Base-by-base conservation (phyloP, 2,329 filamentous ascomycete species). In the Xylaria hypoxylon region DNA sequence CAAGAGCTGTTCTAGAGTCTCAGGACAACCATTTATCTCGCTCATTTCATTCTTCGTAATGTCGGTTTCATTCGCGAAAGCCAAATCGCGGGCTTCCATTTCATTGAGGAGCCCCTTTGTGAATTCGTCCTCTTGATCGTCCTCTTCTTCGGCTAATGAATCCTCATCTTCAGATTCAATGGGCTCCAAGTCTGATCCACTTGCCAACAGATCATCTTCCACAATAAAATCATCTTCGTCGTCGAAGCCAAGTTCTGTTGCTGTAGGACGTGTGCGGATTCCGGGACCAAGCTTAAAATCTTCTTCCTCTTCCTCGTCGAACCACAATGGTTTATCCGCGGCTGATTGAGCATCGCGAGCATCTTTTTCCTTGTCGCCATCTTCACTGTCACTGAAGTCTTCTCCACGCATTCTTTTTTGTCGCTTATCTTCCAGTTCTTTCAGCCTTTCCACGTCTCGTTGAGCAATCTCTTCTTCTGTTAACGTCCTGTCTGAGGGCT, bases 141-240 rank as follows among this genome's bases (percentile, higher is more conserved):
- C 84, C 6, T 67, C 62, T 19, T 61, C 65, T 47, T 45, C 59
- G 2, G 42, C 35, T 44, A 66, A 68, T 50, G 57, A 64, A 56
- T 67, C 55, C 48, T 69, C 67, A 63, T 66, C 64, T 38, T 61
- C 63, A 6, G 69, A 69, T n/a, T 84, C 84, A 19, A 85, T 80
- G 4, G 84, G 81, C 31, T 90, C 87, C n/a, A 89, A 74, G 44
- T 90, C 89, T 5, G 92, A 95, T 42, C 89, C 92, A 71, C 90
- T 94, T 13, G 94, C 94, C 38, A 97, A 86, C 17, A 98, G 85
- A 75, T 97, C 91, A 68, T 96, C 92, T 65, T 98, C 95, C 68
- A 97, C 89, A 28, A 95, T 77, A 74, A 98, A 98, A 73, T 97
- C 93, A 73, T 98, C 95, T 76, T 98, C 95, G 72, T 97, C 95